A percentile compares a stretch with the other conserved stretches of the same genome.
These are phyloP conservation scores for Hypericum perforatum DNA, from an alignment of 345 rosid genomes.

Conservation along the genomic window DNA sequence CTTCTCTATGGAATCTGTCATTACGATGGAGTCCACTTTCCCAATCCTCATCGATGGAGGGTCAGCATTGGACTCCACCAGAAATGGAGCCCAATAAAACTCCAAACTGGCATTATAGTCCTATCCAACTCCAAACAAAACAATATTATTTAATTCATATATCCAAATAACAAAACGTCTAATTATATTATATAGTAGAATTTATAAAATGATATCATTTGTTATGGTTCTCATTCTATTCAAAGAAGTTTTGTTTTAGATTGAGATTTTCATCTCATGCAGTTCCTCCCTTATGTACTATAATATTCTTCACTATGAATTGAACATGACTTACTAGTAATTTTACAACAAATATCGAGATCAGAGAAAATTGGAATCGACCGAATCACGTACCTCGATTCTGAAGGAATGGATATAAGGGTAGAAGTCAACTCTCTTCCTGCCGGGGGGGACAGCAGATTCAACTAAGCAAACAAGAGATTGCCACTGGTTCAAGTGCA, in stretches of 20 bases:
- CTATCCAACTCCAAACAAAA: conserved; percentile 1
- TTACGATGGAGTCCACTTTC: conserved; percentile 7
- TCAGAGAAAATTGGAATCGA: no score
- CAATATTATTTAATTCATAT: not conserved
- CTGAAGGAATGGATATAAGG: conserved; percentile 12
- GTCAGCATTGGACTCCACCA: conserved; percentile 19
- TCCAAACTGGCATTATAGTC: conserved; percentile 15
- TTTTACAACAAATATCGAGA: no score
- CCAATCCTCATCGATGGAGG: conserved; percentile 8
- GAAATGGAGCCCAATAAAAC: conserved; percentile 23
- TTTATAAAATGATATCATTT: no score
- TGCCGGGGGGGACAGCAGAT: conserved; percentile 12
- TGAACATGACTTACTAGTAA: no score
- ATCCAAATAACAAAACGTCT: no score
- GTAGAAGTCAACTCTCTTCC: conserved; percentile 9
- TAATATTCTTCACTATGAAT: no score
- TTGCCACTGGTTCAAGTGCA: conserved; percentile 16
- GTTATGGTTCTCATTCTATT: no score
- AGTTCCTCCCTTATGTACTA: no score
- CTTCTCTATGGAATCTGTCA: conserved; percentile 17
- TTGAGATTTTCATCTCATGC: no score
- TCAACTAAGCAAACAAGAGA: conserved; percentile 19
- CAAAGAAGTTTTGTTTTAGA: no score
- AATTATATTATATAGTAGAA: no score
- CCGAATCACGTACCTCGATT: conserved; percentile 8